Conservation (phyloP, 78 protist genomes). For the Protostelium mycophagum region DNA sequence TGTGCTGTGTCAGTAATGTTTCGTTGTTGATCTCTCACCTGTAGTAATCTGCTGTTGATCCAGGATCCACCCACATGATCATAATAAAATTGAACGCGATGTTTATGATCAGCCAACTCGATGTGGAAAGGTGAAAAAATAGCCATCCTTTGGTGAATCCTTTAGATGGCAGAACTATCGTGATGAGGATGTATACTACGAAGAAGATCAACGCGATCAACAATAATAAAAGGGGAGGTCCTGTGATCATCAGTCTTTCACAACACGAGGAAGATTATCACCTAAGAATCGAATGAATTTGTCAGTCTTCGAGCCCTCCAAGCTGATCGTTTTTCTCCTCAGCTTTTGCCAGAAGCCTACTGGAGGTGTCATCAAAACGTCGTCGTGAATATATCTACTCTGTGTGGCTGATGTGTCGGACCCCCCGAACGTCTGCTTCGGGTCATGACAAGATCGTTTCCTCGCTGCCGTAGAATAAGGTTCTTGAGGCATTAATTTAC, state of each 20-base stretch:
- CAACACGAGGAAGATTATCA: too few relatives aligned
- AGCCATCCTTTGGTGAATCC: background rate
- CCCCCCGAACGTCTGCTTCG: too few relatives aligned
- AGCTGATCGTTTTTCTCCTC: too few relatives aligned
- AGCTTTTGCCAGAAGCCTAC: too few relatives aligned
- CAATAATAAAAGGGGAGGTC: background rate
- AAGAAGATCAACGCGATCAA: background rate
- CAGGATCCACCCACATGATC: background rate
- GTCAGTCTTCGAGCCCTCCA: too few relatives aligned
- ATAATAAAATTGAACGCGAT: background rate
- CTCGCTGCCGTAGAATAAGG: too few relatives aligned
- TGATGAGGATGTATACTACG: background rate
- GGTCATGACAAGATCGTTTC: too few relatives aligned
- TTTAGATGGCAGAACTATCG: background rate
- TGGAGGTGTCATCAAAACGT: too few relatives aligned
- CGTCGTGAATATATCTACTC: too few relatives aligned
- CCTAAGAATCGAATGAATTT: too few relatives aligned
- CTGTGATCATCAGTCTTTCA: background rate
- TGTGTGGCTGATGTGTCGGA: too few relatives aligned
- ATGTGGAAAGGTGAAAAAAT: background rate
- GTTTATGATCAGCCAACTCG: background rate
- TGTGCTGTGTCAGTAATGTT: background rate
- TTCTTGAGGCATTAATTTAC: too few relatives aligned
- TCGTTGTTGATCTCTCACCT: background rate
- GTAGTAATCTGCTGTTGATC: background rate